Percentiles rank a stretch among this genome's conserved stretches.
phyloP scores from a whole-genome alignment of 179 eudicot genomes.

The Silene coronaria region DNA sequence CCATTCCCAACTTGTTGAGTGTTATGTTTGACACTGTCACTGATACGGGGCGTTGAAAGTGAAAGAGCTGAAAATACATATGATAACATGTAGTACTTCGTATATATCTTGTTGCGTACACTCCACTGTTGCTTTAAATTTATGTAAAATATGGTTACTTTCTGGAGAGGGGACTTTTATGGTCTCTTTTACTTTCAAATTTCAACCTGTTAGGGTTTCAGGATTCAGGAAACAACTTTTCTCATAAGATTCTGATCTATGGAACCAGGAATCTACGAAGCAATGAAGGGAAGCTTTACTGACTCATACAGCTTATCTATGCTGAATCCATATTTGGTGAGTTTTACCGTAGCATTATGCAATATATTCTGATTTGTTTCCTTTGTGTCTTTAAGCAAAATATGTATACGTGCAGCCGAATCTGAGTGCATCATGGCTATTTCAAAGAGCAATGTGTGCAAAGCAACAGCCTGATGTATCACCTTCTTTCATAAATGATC shows the following conservation, averaged over 20 bases:
- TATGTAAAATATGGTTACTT: neutral
- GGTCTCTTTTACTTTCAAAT: neutral
- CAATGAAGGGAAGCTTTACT: slow-evolving; percentile 44
- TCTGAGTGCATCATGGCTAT: slow-evolving; percentile 90
- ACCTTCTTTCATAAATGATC: slow-evolving; percentile 79
- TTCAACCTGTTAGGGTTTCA: neutral
- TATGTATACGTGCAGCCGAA: slow-evolving; percentile 57
- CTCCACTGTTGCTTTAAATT: neutral
- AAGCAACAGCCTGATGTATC: slow-evolving; percentile 62
- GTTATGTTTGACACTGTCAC: neutral
- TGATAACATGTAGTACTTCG: neutral
- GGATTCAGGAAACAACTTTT: neutral
- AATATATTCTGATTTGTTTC: neutral
- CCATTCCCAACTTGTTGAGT: neutral
- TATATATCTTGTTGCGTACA: neutral
- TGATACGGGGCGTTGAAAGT: neutral
- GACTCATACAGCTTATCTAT: slow-evolving; percentile 65
- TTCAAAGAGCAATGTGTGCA: slow-evolving; percentile 98
- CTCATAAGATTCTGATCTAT: slow-evolving; percentile 20
- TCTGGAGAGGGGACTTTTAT: neutral
- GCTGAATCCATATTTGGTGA: slow-evolving; percentile 90
- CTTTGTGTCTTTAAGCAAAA: slow-evolving; percentile 6
- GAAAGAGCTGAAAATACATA: neutral
- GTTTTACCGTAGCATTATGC: slow-evolving; percentile 16
- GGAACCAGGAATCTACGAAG: slow-evolving; percentile 72